phyloP scores from a whole-genome alignment of 129 eudicot genomes.

The Lactuca sativa region DNA sequence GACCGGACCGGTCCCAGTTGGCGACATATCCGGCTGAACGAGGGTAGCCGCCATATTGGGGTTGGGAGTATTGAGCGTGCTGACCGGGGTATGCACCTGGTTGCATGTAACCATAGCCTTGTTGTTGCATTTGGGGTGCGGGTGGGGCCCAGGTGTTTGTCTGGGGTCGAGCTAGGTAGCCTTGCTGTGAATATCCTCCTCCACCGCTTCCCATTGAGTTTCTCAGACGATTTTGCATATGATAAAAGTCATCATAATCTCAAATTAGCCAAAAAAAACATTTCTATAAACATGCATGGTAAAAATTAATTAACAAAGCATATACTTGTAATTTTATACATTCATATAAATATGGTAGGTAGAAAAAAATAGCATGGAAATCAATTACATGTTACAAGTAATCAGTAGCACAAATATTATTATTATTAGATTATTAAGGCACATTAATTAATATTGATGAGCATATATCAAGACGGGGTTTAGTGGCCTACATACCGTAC shows the following conservation, averaged over 20 bases:
- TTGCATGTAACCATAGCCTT: slow-evolving; percentile 71
- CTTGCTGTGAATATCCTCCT: slow-evolving; percentile 84
- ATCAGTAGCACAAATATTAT: too few species aligned
- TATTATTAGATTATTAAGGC: too few species aligned
- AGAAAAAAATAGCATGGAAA: too few species aligned
- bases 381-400: too few species aligned
- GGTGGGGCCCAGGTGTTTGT: slow-evolving; percentile 76
- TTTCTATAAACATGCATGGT: too few species aligned
- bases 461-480: slow-evolving; percentile 69
- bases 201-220: slow-evolving; percentile 67
- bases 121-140: slow-evolving; percentile 75
- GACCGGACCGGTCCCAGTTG: too few species aligned
- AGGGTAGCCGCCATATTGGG: slow-evolving; percentile 71
- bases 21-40: slow-evolving; percentile 80
- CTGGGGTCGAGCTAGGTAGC: slow-evolving; percentile 82
- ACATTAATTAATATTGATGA: too few species aligned
- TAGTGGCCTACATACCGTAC: slow-evolving; percentile 94
- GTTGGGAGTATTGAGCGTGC: slow-evolving; percentile 66
- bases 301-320: too few species aligned
- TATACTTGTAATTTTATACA: too few species aligned
- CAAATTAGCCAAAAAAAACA: too few species aligned
- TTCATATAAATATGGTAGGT: too few species aligned
- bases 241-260: slow-evolving; percentile 26
- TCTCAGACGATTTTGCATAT: slow-evolving; percentile 88
- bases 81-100: slow-evolving; percentile 77